Evolutionary conservation across 1,284 basidiomycete species (phyloP).

Genomic region (Amylostereum areolatum): DNA sequence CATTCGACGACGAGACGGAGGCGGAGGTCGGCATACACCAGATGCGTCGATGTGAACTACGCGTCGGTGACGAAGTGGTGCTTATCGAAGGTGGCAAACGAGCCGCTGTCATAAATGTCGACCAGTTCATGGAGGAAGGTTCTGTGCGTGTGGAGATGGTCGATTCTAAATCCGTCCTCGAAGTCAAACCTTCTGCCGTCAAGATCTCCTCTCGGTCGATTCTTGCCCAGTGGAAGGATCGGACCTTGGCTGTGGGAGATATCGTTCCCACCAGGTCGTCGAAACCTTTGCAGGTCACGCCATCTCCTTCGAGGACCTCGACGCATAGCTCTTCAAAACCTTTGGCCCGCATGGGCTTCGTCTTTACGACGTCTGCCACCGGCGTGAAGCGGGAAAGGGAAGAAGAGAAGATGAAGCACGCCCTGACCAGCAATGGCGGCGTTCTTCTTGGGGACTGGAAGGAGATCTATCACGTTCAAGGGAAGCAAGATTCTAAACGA

Average conservation of each 20-base stretch:
- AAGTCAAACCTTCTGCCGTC: conserved; percentile 16
- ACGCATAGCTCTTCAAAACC: conserved; percentile 25
- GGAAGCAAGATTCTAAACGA: conserved; percentile 39
- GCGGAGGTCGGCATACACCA: conserved; percentile 42
- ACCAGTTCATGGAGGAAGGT: background rate
- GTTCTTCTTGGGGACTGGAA: conserved; percentile 59
- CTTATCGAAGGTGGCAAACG: conserved; percentile 21
- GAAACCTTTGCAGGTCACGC: conserved; percentile 24
- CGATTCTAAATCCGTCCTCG: too few species aligned
- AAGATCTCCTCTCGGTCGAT: conserved; percentile 45
- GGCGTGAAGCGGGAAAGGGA: conserved; percentile 16
- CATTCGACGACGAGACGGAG: conserved; percentile 55
- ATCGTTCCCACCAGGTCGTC: conserved; percentile 36
- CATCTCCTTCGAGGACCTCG: conserved; percentile 40
- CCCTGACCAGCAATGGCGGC: conserved; percentile 54
- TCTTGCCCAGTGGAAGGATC: conserved; percentile 45
- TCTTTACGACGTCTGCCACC: conserved; percentile 25
- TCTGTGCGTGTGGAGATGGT: too few species aligned
- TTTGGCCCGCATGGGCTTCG: conserved; percentile 36
- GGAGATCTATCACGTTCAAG: conserved; percentile 57
- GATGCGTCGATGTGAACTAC: conserved; percentile 47
- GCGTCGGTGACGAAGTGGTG: conserved; percentile 51
- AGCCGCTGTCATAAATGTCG: background rate
- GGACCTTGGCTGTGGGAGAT: conserved; percentile 31
- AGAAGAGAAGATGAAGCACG: conserved; percentile 34